Percentiles rank a stretch among this genome's conserved stretches.
phyloP scores from a whole-genome alignment of 2,329 filamentous ascomycete species.

The Claviceps lovelessii region DNA sequence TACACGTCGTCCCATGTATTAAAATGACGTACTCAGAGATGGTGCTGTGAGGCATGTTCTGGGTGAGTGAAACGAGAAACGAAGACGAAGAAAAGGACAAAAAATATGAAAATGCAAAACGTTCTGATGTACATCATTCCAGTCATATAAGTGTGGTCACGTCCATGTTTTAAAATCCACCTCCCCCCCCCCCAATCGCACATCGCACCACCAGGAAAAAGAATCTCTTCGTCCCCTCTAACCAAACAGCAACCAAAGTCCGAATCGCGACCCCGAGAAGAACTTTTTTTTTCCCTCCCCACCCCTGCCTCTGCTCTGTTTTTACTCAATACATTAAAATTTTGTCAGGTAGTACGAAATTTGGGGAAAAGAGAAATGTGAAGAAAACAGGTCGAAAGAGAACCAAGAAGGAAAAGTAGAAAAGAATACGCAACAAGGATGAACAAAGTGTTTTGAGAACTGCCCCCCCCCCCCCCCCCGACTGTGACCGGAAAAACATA shows the following conservation, averaged over 20 bases:
- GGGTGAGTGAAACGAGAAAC: too few relatives aligned
- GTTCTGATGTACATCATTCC: constrained; percentile 14
- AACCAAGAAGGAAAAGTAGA: background rate
- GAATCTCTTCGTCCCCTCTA: background rate
- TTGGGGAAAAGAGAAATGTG: background rate
- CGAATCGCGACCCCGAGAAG: background rate
- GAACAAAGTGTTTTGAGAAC: background rate
- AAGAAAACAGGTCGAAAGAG: background rate
- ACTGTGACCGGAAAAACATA: background rate
- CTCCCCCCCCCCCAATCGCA: background rate
- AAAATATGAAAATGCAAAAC: background rate
- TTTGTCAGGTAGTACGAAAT: background rate
- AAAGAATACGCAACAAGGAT: background rate
- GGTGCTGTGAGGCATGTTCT: too few relatives aligned
- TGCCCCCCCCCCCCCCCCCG: background rate
- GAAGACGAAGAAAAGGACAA: background rate
- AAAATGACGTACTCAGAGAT: too few relatives aligned
- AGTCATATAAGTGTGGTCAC: constrained; percentile 10
- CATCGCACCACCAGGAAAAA: background rate
- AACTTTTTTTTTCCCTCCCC: background rate
- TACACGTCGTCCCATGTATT: too few relatives aligned
- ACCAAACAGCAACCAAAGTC: background rate
- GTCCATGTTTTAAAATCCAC: background rate
- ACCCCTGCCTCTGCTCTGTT: background rate
- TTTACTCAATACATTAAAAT: too few relatives aligned